Evolutionary conservation across 805 yeast species (phyloP), one percentile per base, ranked within the genome.

Genomic region (Torulaspora franciscae): DNA sequence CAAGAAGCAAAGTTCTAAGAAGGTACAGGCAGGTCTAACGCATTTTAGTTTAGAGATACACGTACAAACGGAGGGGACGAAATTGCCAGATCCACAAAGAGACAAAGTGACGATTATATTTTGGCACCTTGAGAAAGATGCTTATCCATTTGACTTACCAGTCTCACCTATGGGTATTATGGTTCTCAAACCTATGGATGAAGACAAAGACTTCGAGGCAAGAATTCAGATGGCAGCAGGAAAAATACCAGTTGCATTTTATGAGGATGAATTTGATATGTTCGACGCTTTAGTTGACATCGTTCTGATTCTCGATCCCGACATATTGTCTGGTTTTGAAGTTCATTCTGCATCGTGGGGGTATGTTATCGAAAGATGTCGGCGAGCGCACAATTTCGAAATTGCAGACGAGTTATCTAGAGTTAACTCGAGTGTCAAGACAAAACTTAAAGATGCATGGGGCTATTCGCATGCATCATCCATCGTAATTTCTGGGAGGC

Each of bases 311-410:
- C 71, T 79, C 41, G 98, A 93, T 58, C 97, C 98, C 0, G 99
- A 93, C 61, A 78, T 93, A 25, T 58, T 93, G 5, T 74, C 86
- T 0, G 98, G 97, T 0, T 93, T 76, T 61, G 99, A 93, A 57
- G 74, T 87, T 5, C 85, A 87, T 50, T 67, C 81, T 0, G 56
- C 76, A 0, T 86, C 97, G 0, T 91, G 98, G 98, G 98, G 99
- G 0, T 93, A 85, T 56, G 42, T 90, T 0, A 72, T 85, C 22
- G 93, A 85, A 42, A 62, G 99, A 37, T 73, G 76, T 45, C 60
- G 69, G 13, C 49, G 46, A 0, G 64, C 58, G 1, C 72, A 72
- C 55, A 76, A 75, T 2, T 64, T 74, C 9, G 83, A 86, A 52
- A 51, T 88, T 3, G 61, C 75, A n/a, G 67, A 71, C 0, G 75